Evolutionary conservation across 2,329 filamentous ascomycete genomes (phyloP), one percentile per base, ranked within the genome.

Genomic region (Venturia pyrina): DNA sequence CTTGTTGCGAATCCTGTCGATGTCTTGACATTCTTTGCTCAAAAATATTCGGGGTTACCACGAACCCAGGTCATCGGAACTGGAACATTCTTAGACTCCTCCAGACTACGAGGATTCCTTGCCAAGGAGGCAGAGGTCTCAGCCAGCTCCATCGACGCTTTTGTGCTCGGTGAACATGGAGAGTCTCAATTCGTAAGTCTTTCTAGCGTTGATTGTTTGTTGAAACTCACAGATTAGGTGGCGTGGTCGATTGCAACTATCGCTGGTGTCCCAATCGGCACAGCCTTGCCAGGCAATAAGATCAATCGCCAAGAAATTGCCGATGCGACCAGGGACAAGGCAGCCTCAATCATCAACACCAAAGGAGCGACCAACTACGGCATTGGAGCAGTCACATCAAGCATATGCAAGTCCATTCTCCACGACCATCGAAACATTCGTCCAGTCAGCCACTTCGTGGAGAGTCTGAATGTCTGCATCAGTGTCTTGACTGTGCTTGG

Each of bases 1-100:
- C 72, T 84, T 1, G 81, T 84, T 3, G 78, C 83, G 2, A 84
- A 84, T 70, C 83, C 83, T 0, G 82, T 85, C 24, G 83, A 85
- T 69, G 74, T 85, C 37, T 73, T 85, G 43, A 83, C 83, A 1
- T 78, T 79, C 59, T 77, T 84, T 63, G 80, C 79, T 4, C 77
- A 78, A 41, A 74, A 79, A 59, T 71, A 81, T 19, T 80, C 80
- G 0, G 78, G 80, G 1, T 74, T 85, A 1, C 82, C 82, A 0
- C 70, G 75, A 46, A 72, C 69, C 11, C 82, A 83, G 67, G 81
- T 85, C 15, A 69, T 85, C 32, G 83, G 83, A 0, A 80, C 79
- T 3, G 83, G 82, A 13, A 85, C 83, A 0, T 81, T 79, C 68
- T 75, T 84, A 3, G 83, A 85, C 68, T 82, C 81, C 0, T 78